phyloP scores from a whole-genome alignment of 129 eudicot species.

The carrot (Daucus carota) region DNA sequence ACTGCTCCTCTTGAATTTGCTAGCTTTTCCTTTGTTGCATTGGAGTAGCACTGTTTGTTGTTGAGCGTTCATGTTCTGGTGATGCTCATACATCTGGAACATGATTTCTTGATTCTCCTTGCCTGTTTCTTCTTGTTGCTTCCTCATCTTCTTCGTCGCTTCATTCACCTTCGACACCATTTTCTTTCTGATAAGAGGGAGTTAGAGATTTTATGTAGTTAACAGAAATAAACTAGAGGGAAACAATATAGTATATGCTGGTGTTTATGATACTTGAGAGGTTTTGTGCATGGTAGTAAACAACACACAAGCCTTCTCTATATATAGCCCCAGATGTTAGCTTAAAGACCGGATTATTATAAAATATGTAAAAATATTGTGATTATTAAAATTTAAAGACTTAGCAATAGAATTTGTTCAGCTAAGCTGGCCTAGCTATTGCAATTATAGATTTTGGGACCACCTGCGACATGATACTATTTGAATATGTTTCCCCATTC shows the following conservation, averaged over 20 bases:
- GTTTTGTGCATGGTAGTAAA: slow-evolving; percentile 8
- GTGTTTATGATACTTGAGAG: not conserved
- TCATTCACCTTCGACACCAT: slow-evolving; percentile 46
- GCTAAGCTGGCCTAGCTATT: too few species aligned
- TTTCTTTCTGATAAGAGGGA: slow-evolving; percentile 1
- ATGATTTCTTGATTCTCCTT: slow-evolving; percentile 12
- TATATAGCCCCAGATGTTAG: not conserved
- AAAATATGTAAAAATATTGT: not conserved
- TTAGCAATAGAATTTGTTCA: not conserved
- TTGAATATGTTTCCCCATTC: not conserved
- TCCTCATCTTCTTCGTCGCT: slow-evolving; percentile 25
- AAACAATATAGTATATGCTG: not conserved
- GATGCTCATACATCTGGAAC: not conserved
- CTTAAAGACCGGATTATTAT: not conserved
- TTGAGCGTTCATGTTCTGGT: slow-evolving; percentile 6
- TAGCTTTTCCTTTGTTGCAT: slow-evolving; percentile 67
- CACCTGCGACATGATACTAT: not conserved
- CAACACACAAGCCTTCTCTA: not conserved
- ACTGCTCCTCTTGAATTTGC: slow-evolving; percentile 72
- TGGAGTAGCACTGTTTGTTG: slow-evolving; percentile 36
- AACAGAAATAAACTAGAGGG: not conserved
- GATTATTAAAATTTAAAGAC: too few species aligned
- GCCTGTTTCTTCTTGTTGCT: slow-evolving; percentile 22
- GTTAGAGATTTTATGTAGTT: not conserved
- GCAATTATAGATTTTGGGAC: not conserved